These are phyloP conservation scores for Colletotrichum tropicicola DNA, from an alignment of 2,329 filamentous ascomycete species.

Conservation along the genomic window DNA sequence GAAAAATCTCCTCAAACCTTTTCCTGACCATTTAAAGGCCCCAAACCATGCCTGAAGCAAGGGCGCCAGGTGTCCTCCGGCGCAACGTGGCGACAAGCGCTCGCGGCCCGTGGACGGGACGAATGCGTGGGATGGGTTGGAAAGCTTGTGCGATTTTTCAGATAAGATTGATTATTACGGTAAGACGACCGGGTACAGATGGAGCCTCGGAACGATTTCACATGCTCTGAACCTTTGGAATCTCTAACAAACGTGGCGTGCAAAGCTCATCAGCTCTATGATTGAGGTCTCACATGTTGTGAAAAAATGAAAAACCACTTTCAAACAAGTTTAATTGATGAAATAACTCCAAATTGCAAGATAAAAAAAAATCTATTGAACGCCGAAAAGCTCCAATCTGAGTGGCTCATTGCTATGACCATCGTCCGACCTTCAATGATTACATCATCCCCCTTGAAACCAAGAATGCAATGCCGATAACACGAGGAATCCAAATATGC, in stretches of 20 bases:
- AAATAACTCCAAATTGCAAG: not conserved
- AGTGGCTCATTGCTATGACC: constrained; percentile 21
- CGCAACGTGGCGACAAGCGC: constrained; percentile 4
- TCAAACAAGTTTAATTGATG: not conserved
- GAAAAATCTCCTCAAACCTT: not conserved
- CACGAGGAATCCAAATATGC: not conserved
- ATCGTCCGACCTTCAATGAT: not conserved
- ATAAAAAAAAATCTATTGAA: not conserved
- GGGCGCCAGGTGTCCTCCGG: not conserved
- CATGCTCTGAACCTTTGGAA: no score
- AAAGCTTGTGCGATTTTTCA: not conserved
- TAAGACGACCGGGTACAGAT: no score
- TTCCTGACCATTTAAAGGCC: not conserved
- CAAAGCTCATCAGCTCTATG: no score
- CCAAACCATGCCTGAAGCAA: not conserved
- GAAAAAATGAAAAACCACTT: not conserved
- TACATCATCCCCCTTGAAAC: not conserved
- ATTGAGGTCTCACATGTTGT: no score
- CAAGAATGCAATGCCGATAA: not conserved
- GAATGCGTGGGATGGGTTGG: not conserved
- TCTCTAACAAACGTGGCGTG: no score
- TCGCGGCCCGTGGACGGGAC: constrained; percentile 11
- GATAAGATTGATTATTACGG: not conserved
- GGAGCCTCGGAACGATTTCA: no score
- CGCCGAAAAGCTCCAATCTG: constrained; percentile 19